Conservation (phyloP, 2,329 filamentous ascomycete genomes). For the Monosporascus sp. region DNA sequence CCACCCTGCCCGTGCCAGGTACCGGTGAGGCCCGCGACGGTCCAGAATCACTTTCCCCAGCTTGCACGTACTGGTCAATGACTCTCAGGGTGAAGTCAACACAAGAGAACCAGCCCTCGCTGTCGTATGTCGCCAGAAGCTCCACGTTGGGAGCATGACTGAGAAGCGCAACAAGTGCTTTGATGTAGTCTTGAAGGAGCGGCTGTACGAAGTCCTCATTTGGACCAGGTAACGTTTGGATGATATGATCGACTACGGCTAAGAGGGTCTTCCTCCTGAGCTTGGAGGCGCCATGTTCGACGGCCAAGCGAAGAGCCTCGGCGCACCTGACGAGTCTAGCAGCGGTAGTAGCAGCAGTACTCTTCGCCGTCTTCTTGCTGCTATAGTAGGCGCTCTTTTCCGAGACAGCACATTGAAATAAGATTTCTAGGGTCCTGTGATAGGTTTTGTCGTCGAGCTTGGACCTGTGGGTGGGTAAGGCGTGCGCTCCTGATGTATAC, state of each 20-base stretch:
- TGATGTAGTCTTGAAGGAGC: conserved; percentile 73
- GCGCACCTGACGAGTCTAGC: conserved; percentile 64
- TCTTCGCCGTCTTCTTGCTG: conserved; percentile 41
- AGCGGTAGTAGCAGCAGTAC: conserved; percentile 37
- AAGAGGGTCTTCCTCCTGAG: conserved; percentile 75
- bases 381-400: conserved; percentile 64
- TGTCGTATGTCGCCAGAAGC: conserved; percentile 56
- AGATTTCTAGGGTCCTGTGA: conserved; percentile 72
- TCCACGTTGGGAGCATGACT: conserved; percentile 74
- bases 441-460: conserved; percentile 70
- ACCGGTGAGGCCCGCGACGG: conserved; percentile 43
- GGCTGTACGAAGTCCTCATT: conserved; percentile 63
- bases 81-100: conserved; percentile 66
- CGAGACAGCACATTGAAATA: conserved; percentile 64
- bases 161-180: conserved; percentile 66
- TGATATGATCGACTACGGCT: conserved; percentile 76
- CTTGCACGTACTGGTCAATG: conserved; percentile 50
- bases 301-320: conserved; percentile 64
- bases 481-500: background rate
- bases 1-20: conserved; percentile 27
- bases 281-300: conserved; percentile 63
- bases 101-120: conserved; percentile 62
- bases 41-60: conserved; percentile 31
- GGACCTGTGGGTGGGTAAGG: conserved; percentile 11
- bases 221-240: conserved; percentile 61